Evolutionary conservation across 2,329 filamentous ascomycete species (phyloP).

Genomic region (Dothideomycetes sp.): DNA sequence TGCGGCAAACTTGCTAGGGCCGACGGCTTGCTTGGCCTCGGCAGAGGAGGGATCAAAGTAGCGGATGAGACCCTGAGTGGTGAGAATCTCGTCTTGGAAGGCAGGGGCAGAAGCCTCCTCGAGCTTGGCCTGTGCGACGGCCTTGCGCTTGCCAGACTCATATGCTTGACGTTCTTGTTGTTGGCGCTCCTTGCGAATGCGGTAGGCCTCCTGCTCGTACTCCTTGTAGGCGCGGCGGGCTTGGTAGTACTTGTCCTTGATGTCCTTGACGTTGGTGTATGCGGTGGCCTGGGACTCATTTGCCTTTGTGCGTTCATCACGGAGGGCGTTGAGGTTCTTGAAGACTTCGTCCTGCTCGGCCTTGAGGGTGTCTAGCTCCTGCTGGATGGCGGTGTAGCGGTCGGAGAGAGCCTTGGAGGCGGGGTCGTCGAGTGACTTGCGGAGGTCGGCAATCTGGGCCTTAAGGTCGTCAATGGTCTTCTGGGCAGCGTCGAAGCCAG

Average conservation of each 20-base stretch:
- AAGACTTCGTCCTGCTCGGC: slow-evolving; percentile 82
- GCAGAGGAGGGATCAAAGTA: slow-evolving; percentile 73
- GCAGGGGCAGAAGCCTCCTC: slow-evolving; percentile 76
- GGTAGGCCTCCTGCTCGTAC: slow-evolving; percentile 74
- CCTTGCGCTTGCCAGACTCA: slow-evolving; percentile 62
- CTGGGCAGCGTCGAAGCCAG: slow-evolving; percentile 70
- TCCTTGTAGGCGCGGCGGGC: slow-evolving; percentile 71
- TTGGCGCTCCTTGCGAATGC: slow-evolving; percentile 64
- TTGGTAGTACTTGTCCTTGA: slow-evolving; percentile 83
- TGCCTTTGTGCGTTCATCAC: slow-evolving; percentile 75
- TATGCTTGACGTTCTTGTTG: slow-evolving; percentile 69
- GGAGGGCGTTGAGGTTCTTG: slow-evolving; percentile 74
- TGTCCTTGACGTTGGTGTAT: slow-evolving; percentile 66
- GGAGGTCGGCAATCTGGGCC: slow-evolving; percentile 77
- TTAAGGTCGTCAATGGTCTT: slow-evolving; percentile 83
- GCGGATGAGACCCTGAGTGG: slow-evolving; percentile 74
- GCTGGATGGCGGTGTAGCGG: slow-evolving; percentile 72
- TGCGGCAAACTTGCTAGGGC: slow-evolving; percentile 63
- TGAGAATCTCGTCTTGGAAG: slow-evolving; percentile 85
- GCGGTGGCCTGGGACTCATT: slow-evolving; percentile 81
- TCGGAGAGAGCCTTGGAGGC: slow-evolving; percentile 82
- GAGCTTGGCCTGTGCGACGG: slow-evolving; percentile 64
- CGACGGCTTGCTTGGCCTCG: slow-evolving; percentile 50
- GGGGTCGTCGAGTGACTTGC: slow-evolving; percentile 82
- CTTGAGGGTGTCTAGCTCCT: slow-evolving; percentile 82